Percentiles rank a stretch among this genome's conserved stretches.
phyloP scores from a whole-genome alignment of 2,329 filamentous ascomycete species.

The Pseudogymnoascus sp. region DNA sequence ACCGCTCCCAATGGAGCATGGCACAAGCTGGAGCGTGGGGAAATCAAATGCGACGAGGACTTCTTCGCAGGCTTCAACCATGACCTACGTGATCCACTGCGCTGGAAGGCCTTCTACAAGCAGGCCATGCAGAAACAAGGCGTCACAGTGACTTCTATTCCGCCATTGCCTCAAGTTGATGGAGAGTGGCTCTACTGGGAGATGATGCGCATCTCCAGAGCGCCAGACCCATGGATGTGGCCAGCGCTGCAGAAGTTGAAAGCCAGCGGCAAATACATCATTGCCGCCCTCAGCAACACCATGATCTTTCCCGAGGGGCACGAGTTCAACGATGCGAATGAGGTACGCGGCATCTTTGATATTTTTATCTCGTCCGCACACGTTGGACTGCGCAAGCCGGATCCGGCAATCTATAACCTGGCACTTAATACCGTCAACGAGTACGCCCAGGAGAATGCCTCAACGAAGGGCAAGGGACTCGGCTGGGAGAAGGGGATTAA shows the following conservation, averaged over 20 bases:
- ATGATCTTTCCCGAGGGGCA: conserved; percentile 76
- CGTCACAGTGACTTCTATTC: conserved; percentile 37
- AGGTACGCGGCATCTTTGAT: conserved; percentile 66
- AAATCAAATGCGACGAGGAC: conserved; percentile 62
- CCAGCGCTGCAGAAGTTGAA: conserved; percentile 68
- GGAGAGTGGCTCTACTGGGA: conserved; percentile 75
- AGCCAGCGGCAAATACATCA: conserved; percentile 54
- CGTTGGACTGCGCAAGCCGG: conserved; percentile 80
- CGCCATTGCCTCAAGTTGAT: conserved; percentile 65
- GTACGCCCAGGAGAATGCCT: conserved; percentile 47
- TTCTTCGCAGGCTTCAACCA: conserved; percentile 72
- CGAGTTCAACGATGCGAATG: conserved; percentile 48
- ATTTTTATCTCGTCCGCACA: conserved; percentile 83
- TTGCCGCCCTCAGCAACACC: conserved; percentile 86
- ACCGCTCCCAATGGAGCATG: conserved; percentile 73
- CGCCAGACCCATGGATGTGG: conserved; percentile 79
- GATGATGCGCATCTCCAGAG: conserved; percentile 72
- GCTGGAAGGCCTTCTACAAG: conserved; percentile 63
- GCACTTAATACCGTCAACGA: conserved; percentile 60
- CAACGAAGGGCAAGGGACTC: conserved; percentile 32
- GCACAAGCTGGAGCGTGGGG: conserved; percentile 81
- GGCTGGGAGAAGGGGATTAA: conserved; percentile 47
- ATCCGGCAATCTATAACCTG: conserved; percentile 70
- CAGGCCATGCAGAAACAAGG: conserved; percentile 35
- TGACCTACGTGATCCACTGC: conserved; percentile 58